Evolutionary conservation across 352 stramenopile species (phyloP), one percentile per base, ranked within the genome.

Genomic region (Pythium aquatile): DNA sequence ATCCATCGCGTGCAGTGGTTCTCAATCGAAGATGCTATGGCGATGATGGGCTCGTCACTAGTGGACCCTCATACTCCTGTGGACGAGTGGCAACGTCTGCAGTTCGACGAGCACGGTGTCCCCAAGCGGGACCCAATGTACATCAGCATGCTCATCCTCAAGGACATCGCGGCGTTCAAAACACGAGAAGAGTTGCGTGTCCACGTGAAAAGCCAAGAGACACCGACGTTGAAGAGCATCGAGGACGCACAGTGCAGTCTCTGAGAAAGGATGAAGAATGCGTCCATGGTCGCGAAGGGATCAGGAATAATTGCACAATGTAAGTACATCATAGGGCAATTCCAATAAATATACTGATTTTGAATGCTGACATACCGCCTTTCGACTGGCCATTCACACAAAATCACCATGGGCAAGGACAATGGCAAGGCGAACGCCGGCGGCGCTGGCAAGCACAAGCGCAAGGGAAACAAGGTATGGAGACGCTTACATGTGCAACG

Each of bases 1-100:
- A 79, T 89, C 40, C 70, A 75, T n/a, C 55, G 70, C 24, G 67
- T 89, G 32, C 58, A 70, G 47, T 89, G 79, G 79, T 83, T 89
- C 44, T 75, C 75, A 13, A 78, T 89, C 33, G 72, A 81, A 3
- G 51, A 69, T 5, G 79, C 77, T 2, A 82, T 89, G 58, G 57
- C 65, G 5, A 78, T 85, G 73, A 80, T 85, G 73, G 54, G 53
- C 3, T 57, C 57, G 13, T 67, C 66, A 33, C 46, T 78, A 9
- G 17, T 79, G 3, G 72, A 69, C 2, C 69, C 72, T 17, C 46
- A 72, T 33, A 66, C 61, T 5, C 65, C 70, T 14, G 64, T 85
- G 24, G 74, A 85, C 56, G 73, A 65, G 8, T 85, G 76, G 71
- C 77, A 85, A 58, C 46, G 61, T 14, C 24, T 47, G 6, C 66